phyloP scores from a whole-genome alignment of 2,329 filamentous ascomycete genomes.

The Periglandula ipomoeae region DNA sequence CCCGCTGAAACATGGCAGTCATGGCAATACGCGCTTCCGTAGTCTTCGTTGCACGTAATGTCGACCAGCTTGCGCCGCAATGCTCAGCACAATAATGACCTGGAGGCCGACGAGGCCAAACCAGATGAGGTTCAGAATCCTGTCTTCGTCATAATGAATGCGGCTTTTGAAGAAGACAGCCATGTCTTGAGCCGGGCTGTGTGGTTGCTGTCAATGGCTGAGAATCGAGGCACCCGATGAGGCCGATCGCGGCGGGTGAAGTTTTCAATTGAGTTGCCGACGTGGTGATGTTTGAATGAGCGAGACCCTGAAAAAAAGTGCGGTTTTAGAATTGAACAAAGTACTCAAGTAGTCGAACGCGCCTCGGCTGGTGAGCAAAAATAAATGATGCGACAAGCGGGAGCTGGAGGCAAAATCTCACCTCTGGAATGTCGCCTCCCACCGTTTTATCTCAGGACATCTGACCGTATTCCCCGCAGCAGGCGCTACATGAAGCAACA shows the following conservation, averaged over 20 bases:
- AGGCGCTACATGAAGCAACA: background rate
- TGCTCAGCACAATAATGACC: constrained; percentile 33
- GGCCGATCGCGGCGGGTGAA: background rate
- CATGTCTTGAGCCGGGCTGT: constrained; percentile 6
- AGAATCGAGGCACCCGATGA: background rate
- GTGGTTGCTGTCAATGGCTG: background rate
- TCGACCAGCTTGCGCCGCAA: constrained; percentile 20
- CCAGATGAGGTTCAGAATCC: constrained; percentile 37
- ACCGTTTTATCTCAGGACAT: background rate
- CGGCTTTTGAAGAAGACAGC: constrained; percentile 17
- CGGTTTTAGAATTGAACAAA: background rate
- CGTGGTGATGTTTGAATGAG: too few species aligned
- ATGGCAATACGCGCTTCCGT: constrained; percentile 8
- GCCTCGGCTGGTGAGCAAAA: background rate
- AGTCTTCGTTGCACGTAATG: constrained; percentile 7
- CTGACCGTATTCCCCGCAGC: background rate
- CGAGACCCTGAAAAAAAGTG: background rate
- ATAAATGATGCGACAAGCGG: background rate
- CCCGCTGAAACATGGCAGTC: background rate
- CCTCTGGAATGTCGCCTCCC: background rate
- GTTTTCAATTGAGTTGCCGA: background rate
- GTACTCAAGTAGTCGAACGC: too few species aligned
- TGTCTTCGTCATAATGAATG: constrained; percentile 21
- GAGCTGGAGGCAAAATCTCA: background rate
- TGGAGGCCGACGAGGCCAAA: constrained; percentile 37